Evolutionary conservation across 1,284 basidiomycete species (phyloP).

Genomic region (Ceratobasidium sp.): DNA sequence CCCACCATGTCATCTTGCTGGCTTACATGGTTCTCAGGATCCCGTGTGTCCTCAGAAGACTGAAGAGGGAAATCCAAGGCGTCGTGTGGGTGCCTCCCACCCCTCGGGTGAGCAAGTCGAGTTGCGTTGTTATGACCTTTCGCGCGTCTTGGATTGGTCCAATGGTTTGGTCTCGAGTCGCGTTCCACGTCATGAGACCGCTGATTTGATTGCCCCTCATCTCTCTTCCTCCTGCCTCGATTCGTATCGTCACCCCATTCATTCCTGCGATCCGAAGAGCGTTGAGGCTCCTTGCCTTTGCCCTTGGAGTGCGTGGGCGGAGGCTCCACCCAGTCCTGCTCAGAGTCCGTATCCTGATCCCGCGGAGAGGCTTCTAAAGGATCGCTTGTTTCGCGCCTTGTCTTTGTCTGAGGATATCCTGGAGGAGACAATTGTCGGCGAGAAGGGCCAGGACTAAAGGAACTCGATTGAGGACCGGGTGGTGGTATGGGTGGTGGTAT

Average conservation of each 20-base stretch:
- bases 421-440: background rate
- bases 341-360: slow-evolving; percentile 1
- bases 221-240: background rate
- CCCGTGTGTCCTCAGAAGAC: no score
- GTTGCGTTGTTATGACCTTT: background rate
- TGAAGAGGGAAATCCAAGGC: background rate
- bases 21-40: no score
- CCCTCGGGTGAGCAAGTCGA: background rate
- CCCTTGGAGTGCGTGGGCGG: slow-evolving; percentile 2
- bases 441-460: background rate
- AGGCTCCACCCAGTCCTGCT: slow-evolving; percentile 3
- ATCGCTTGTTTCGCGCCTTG: background rate
- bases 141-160: background rate
- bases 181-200: background rate
- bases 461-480: background rate
- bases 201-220: background rate
- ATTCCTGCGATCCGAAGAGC: background rate
- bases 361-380: slow-evolving; percentile 34
- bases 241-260: background rate
- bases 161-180: background rate
- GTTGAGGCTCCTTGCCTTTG: background rate
- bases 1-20: no score
- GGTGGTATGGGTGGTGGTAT: background rate
- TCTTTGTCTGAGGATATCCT: background rate
- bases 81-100: background rate